phyloP scores from a whole-genome alignment of 2,329 filamentous ascomycete species.

The Neurospora crassa region DNA sequence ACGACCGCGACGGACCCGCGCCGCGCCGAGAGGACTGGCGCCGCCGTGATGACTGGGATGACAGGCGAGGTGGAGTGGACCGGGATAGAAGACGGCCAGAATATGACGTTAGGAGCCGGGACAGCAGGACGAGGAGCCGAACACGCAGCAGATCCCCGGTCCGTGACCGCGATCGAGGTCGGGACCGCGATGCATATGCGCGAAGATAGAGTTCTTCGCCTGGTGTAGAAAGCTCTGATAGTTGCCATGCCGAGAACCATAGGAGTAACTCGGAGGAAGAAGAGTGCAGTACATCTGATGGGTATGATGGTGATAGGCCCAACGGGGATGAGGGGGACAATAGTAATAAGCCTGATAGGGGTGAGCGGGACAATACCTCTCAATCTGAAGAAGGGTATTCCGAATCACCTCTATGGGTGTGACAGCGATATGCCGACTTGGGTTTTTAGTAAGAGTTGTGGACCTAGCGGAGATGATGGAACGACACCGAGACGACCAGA shows the following conservation, averaged over 20 bases:
- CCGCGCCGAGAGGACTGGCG: constrained; percentile 30
- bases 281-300: not conserved
- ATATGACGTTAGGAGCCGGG: constrained; percentile 27
- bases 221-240: not conserved
- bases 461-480: not conserved
- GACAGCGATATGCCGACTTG: not conserved
- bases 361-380: not conserved
- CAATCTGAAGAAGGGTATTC: not conserved
- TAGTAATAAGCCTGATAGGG: not conserved
- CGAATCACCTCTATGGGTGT: not conserved
- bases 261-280: not conserved
- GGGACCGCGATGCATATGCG: constrained; percentile 37
- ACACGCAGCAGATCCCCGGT: constrained; percentile 31
- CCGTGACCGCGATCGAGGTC: constrained; percentile 29
- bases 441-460: not conserved
- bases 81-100: constrained; percentile 23
- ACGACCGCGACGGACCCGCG: constrained; percentile 26
- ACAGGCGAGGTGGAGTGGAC: constrained; percentile 21
- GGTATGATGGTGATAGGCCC: not conserved
- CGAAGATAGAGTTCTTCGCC: constrained; percentile 30
- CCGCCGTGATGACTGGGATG: constrained; percentile 31
- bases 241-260: not conserved
- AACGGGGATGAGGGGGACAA: not conserved
- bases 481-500: not conserved
- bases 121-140: constrained; percentile 33